Evolutionary conservation across 768 basidiomycete species (phyloP), one percentile per base, ranked within the genome.

Genomic region (Agaricus blazei): DNA sequence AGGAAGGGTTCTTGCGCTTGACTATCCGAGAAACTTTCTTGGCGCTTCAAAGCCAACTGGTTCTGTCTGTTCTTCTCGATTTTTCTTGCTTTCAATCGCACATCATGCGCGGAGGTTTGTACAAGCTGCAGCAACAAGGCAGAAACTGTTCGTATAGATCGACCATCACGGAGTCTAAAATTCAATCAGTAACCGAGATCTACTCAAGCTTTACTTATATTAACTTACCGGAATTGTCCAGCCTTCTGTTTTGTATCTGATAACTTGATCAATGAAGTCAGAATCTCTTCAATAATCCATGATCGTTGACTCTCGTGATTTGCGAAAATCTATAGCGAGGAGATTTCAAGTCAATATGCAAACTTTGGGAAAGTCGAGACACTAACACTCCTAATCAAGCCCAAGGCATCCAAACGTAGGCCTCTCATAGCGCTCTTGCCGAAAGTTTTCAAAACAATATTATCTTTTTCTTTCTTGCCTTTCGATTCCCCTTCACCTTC

Each of bases 271-370:
- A 98, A 72, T 0, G 93, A 95, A 8, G 84, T 82, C 27, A 99
- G 65, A 34, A 98, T 95, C 69, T 98, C 97, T 66, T 98, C 95
- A n/a, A 98, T 88, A 59, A 98, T 96, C 94, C 94, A 97, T 0
- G 87, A 84, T 8, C 97, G 75, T 68, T 99, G 97, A 42, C 87
- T 88, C 60, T 90, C 85, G 64, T 98, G 86, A 59, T 87, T 89
- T 11, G 91, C 90, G 62, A 97, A 98, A 31, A 95, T 87, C 95
- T 97, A 63, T 26, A 12, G 52, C 9, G 34, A 40, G 40, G 34
- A 48, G 24, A 34, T 7, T 26, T 43, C 40, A 58, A 4, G 26
- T 52, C 54, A 38, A 51, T n/a, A 48, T 19, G 15, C 41, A 24
- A 11, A 28, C 34, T 34, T 34, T 34, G 8, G 40, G 38, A 52